These are phyloP conservation scores for Penicillium frequentans DNA, from an alignment of 2,329 filamentous ascomycete genomes.

Conservation along the genomic window DNA sequence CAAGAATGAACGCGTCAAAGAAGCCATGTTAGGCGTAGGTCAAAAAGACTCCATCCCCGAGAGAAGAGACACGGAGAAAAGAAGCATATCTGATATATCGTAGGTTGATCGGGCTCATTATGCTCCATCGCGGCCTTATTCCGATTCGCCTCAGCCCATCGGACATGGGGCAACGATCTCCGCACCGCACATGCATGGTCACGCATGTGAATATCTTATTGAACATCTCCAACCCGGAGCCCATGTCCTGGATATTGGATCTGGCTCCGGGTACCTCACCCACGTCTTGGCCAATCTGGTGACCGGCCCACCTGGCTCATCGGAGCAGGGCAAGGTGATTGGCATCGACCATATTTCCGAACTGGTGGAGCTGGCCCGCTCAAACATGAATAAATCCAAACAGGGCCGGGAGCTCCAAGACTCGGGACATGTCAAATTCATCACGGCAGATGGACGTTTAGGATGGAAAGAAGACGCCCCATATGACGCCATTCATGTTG, in stretches of 20 bases:
- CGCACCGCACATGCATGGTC: conserved; percentile 72
- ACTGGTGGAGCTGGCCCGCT: conserved; percentile 61
- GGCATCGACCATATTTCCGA: conserved; percentile 72
- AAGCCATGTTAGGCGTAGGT: conserved; percentile 73
- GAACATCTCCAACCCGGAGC: conserved; percentile 54
- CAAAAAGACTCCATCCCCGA: not conserved
- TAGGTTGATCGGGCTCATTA: conserved; percentile 89
- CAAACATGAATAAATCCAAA: conserved; percentile 65
- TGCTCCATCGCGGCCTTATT: conserved; percentile 69
- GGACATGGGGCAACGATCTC: conserved; percentile 69
- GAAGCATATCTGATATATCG: conserved; percentile 12
- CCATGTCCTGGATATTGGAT: conserved; percentile 71
- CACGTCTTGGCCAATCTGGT: conserved; percentile 82
- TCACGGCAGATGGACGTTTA: conserved; percentile 71
- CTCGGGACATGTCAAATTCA: conserved; percentile 66
- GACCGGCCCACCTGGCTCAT: conserved; percentile 27
- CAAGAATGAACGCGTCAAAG: conserved; percentile 66
- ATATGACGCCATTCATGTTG: conserved; percentile 95
- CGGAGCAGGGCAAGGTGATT: conserved; percentile 55
- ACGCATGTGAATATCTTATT: conserved; percentile 63
- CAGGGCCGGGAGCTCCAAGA: conserved; percentile 62
- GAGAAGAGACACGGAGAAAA: not conserved
- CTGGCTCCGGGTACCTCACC: conserved; percentile 79
- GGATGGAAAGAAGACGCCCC: conserved; percentile 61
- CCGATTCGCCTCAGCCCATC: conserved; percentile 69